Conservation (phyloP, 1,284 basidiomycete genomes). For the Puccinia hordei region DNA sequence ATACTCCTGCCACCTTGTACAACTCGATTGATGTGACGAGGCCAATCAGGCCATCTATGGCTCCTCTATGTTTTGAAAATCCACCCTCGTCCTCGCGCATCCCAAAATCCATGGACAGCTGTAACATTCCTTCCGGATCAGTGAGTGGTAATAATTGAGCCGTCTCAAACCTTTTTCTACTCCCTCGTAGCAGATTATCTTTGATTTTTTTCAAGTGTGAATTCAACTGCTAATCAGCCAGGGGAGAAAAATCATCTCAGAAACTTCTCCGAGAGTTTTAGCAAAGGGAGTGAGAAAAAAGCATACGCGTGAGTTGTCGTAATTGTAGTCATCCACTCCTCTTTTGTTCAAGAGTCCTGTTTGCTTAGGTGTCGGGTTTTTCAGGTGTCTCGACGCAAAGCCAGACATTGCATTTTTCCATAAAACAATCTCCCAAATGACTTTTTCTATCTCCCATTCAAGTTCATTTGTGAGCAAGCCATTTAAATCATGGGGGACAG, state of each 20-base stretch:
- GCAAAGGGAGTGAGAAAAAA: neutral
- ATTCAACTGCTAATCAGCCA: neutral
- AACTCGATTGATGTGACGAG: slow-evolving; percentile 2
- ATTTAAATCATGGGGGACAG: neutral
- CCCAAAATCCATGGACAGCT: neutral
- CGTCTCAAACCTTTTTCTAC: neutral
- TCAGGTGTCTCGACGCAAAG: neutral
- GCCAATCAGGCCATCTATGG: slow-evolving; percentile 17
- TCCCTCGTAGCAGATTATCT: slow-evolving; percentile 5
- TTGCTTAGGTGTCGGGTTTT: neutral
- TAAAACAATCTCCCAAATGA: neutral
- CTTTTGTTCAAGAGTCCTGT: neutral
- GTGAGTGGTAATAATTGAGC: slow-evolving; percentile 10
- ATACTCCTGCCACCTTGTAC: neutral
- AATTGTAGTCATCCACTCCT: neutral
- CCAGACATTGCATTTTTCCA: neutral
- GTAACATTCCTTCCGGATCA: neutral
- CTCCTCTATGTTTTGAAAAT: neutral
- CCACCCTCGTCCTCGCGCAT: no score
- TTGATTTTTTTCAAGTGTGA: neutral
- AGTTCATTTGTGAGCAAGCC: neutral
- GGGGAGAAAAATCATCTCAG: neutral
- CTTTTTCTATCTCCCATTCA: slow-evolving; percentile 11
- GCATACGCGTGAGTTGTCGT: neutral
- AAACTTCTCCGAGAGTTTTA: neutral